Evolutionary conservation across 2,329 filamentous ascomycete species (phyloP).

Genomic region (Colletotrichum sp.): DNA sequence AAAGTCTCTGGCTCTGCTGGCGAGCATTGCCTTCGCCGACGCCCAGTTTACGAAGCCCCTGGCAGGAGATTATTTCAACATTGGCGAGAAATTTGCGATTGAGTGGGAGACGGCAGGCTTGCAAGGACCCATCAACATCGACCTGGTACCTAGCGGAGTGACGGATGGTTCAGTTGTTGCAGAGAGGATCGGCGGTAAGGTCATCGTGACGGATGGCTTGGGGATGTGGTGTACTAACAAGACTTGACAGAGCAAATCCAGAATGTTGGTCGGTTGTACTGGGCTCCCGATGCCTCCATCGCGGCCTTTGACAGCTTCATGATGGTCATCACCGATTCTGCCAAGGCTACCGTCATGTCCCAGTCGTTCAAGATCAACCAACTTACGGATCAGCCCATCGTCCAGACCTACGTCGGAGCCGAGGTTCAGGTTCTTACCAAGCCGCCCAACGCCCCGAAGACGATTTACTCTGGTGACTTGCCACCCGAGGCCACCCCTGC

Average conservation of each 20-base stretch:
- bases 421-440: neutral
- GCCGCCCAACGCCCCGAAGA: slow-evolving; percentile 1
- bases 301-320: slow-evolving; percentile 24
- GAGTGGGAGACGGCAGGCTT: slow-evolving; percentile 25
- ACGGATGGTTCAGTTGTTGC: slow-evolving; percentile 22
- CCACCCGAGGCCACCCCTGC: slow-evolving; percentile 2
- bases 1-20: slow-evolving; percentile 9
- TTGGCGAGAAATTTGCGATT: slow-evolving; percentile 22
- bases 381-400: slow-evolving; percentile 6
- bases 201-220: neutral
- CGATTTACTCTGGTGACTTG: neutral
- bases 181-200: slow-evolving; percentile 24
- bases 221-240: slow-evolving; percentile 5
- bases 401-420: neutral
- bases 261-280: slow-evolving; percentile 24
- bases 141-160: slow-evolving; percentile 23
- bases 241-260: slow-evolving; percentile 20
- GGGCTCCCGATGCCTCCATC: slow-evolving; percentile 24
- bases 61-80: neutral
- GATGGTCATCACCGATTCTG: slow-evolving; percentile 26
- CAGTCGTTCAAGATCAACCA: slow-evolving; percentile 20
- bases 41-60: slow-evolving; percentile 23
- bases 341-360: slow-evolving; percentile 10
- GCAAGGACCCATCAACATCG: slow-evolving; percentile 24
- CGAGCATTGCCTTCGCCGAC: slow-evolving; percentile 5